Evolutionary conservation across 176 grass and related monocot species (phyloP).

Genomic region (Carex myosuroides): DNA sequence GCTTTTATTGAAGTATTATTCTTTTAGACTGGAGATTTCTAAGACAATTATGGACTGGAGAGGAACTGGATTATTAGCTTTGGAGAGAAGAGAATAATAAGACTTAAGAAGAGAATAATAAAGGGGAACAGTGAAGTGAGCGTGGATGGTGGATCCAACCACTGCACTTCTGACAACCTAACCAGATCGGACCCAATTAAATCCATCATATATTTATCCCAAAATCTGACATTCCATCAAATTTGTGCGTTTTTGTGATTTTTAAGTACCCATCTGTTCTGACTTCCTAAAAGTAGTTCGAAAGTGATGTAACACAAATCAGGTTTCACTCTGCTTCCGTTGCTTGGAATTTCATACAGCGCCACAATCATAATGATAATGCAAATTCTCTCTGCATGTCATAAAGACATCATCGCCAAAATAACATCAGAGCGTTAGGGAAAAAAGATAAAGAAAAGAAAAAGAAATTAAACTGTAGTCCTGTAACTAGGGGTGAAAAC

Average conservation of each 20-base stretch:
- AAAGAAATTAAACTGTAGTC: background rate
- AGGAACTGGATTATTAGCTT: background rate
- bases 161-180: conserved; percentile 28
- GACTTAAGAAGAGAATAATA: background rate
- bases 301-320: conserved; percentile 9
- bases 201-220: background rate
- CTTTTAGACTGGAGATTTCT: background rate
- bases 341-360: background rate
- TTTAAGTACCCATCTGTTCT: conserved; percentile 6
- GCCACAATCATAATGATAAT: background rate
- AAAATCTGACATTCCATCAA: conserved; percentile 21
- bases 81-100: background rate
- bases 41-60: background rate
- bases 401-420: background rate
- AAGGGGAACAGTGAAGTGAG: conserved; percentile 14
- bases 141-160: conserved; percentile 32
- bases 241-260: background rate
- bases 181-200: conserved; percentile 9
- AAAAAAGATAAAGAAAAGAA: background rate
- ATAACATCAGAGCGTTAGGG: background rate
- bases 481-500: too few relatives aligned
- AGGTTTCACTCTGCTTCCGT: background rate
- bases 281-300: conserved; percentile 17
- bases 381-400: background rate
- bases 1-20: background rate